Percentiles rank a stretch among this genome's conserved stretches.
Conservation (phyloP, 495 filamentous ascomycete species). For the Penicillium pancosmium region DNA sequence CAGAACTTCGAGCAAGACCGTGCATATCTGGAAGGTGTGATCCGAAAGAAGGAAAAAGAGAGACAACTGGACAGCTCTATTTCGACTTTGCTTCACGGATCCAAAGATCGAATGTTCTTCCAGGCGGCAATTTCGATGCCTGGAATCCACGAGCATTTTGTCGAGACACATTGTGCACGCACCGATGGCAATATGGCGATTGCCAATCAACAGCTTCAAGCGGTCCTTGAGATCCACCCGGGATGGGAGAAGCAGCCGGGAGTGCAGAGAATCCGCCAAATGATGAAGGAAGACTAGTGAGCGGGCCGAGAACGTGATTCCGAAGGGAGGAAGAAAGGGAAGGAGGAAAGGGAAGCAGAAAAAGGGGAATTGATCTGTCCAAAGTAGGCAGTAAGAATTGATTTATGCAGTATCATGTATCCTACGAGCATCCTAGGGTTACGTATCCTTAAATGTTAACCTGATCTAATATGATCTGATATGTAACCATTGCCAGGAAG, state of each 20-base stretch:
- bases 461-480: too few relatives aligned
- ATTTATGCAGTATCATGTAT: too few relatives aligned
- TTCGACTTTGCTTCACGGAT: slow-evolving; percentile 1
- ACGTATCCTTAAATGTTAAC: too few relatives aligned
- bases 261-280: neutral
- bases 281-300: slow-evolving; percentile 2
- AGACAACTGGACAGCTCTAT: neutral
- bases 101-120: slow-evolving; percentile 1
- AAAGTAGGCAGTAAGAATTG: too few relatives aligned
- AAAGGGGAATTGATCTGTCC: neutral
- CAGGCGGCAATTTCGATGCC: neutral
- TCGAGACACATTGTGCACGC: slow-evolving; percentile 19
- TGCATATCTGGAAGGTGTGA: neutral
- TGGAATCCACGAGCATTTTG: slow-evolving; percentile 7
- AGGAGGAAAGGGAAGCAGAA: neutral
- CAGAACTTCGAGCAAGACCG: slow-evolving; percentile 2
- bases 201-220: neutral
- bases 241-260: neutral
- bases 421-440: too few relatives aligned
- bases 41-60: neutral
- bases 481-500: too few relatives aligned
- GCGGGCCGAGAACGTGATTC: neutral
- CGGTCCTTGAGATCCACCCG: neutral
- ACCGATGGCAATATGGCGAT: neutral
- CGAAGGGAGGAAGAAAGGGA: neutral